Evolutionary conservation across 768 basidiomycete species (phyloP).

Genomic region (Lactifluus piperatus): DNA sequence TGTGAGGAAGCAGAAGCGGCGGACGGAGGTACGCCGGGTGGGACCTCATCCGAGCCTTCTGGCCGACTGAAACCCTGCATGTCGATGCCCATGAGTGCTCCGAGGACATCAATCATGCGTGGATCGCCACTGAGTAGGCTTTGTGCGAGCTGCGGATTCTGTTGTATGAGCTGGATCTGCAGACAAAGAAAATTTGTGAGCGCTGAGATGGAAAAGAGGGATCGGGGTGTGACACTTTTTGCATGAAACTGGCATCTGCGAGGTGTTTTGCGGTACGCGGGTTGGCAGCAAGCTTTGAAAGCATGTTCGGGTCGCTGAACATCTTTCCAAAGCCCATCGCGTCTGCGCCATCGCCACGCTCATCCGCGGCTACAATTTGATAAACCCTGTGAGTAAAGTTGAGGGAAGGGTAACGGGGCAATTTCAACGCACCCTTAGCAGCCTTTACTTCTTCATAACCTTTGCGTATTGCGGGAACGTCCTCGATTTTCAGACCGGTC

Average conservation of each 20-base stretch:
- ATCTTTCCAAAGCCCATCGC: constrained; percentile 58
- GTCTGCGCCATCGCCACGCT: constrained; percentile 35
- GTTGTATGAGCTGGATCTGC: constrained; percentile 58
- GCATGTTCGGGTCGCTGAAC: constrained; percentile 76
- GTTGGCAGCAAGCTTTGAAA: constrained; percentile 79
- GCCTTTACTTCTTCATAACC: constrained; percentile 84
- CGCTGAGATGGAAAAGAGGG: too few relatives aligned
- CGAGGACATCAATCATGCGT: constrained; percentile 89
- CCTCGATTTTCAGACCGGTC: constrained; percentile 71
- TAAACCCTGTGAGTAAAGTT: neutral
- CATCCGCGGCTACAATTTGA: constrained; percentile 29
- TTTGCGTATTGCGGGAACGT: constrained; percentile 73
- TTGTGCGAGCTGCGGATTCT: constrained; percentile 57
- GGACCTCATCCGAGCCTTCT: constrained; percentile 76
- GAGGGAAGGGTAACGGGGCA: neutral
- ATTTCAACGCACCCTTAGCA: constrained; percentile 53
- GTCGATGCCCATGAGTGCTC: constrained; percentile 89
- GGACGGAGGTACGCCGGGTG: constrained; percentile 44
- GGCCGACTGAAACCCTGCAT: constrained; percentile 78
- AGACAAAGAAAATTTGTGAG: neutral
- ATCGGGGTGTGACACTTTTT: constrained; percentile 37
- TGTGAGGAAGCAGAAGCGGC: constrained; percentile 37
- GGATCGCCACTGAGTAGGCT: constrained; percentile 61
- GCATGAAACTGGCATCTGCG: constrained; percentile 73
- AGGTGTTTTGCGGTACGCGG: constrained; percentile 80